Conservation (phyloP, 345 rosid species). For the Bruguiera gymnorhiza region DNA sequence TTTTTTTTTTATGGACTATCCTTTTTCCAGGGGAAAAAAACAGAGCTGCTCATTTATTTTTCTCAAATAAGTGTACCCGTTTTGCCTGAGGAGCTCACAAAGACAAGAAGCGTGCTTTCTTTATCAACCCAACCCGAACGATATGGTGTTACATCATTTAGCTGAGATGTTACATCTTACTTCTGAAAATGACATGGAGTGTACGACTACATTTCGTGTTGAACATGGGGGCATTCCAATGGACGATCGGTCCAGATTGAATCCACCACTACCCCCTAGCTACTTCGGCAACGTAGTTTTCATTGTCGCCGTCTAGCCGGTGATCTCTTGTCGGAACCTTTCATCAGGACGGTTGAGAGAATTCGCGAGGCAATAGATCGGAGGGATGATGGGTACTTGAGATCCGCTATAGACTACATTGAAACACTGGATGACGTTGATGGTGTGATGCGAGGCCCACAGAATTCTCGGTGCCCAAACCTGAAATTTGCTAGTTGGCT, state of each 20-base stretch:
- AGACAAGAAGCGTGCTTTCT: too few relatives aligned
- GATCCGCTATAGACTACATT: constrained; percentile 16
- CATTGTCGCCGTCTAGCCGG: not conserved
- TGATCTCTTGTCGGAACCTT: constrained; percentile 6
- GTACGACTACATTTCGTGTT: too few relatives aligned
- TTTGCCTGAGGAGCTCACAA: too few relatives aligned
- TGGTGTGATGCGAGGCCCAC: not conserved
- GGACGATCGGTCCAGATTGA: constrained; percentile 5
- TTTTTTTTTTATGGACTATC: too few relatives aligned
- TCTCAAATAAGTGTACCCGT: too few relatives aligned
- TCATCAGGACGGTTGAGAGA: not conserved
- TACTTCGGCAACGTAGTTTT: constrained; percentile 13
- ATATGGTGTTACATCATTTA: too few relatives aligned
- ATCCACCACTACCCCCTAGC: constrained; percentile 6
- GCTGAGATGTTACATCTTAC: too few relatives aligned
- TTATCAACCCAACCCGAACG: too few relatives aligned
- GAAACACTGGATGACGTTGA: not conserved
- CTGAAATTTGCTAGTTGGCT: constrained; percentile 1
- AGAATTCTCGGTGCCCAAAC: not conserved
- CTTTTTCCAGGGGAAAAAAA: too few relatives aligned
- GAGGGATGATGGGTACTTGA: constrained; percentile 8
- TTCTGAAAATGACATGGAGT: too few relatives aligned
- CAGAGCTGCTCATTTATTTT: too few relatives aligned
- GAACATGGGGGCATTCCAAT: not conserved
- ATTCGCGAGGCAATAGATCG: not conserved